Base-by-base conservation (phyloP, 176 grass and related monocot genomes). In the Areca catechu region DNA sequence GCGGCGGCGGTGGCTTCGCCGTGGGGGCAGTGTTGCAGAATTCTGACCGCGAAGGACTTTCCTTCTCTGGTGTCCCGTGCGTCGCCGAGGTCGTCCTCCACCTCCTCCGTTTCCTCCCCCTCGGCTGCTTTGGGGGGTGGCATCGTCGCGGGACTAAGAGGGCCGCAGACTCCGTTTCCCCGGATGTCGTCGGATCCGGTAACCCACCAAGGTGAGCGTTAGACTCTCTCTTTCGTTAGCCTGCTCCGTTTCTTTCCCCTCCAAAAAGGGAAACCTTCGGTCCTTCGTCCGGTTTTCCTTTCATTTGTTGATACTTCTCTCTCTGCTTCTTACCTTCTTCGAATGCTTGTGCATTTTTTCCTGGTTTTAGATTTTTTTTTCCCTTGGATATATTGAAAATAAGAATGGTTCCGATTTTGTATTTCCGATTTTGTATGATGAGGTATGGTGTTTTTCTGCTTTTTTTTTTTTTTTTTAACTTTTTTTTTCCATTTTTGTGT, bases 21-120 rank as follows among this genome's bases (percentile, higher is more conserved):
- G 57, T 3, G 47, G 48, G 62, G 48, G 15, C 15, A 37, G 1
- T 37, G 34, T 10, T 88, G 84, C 77, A 54, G 89, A 51, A 83
- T 94, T 65, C 67, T 88, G 29, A 94, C 84, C 22, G 74, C 84
- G 27, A 58, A 76, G 67, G 84, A 88, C 72, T 72, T 94, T 70
- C 77, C 65, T 10, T 61, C 76, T 20, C 62, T 20, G 29, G 49
- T 49, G 22, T 7, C 62, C 20, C 62, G 47, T 20, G 12, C 48
- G 20, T 65, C 62, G 15, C 62, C 62, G 25, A 67, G 68, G 53
- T 47, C 71, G 62, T 83, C 85, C 0, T 72, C 76, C 48, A 73
- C 78, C 50, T 88, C 85, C 52, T 88, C 79, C 18, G 79, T 83
- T 12, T 79, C 79, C 0, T 88, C 76, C 12, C 79, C 79, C 25